Base-by-base conservation (phyloP, 768 basidiomycete species). In the Boletus barrowsii region DNA sequence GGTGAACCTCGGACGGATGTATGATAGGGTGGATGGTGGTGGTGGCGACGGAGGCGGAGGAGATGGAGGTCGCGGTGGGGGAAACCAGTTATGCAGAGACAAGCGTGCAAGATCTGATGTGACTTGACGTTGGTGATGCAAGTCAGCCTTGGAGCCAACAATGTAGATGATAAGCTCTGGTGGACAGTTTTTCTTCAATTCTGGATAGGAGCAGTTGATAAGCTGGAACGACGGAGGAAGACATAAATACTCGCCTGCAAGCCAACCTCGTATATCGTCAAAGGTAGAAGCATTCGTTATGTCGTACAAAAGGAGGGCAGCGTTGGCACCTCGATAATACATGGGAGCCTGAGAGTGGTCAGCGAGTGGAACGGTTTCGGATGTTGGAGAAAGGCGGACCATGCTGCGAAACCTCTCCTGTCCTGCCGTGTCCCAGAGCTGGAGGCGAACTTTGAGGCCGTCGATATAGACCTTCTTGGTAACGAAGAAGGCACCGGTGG, bases 251-350 rank as follows among this genome's bases (percentile, higher is more conserved):
- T 56, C 62, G 85, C 93, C 93, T 77, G 91, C 87, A 48, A 91
- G 80, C 94, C 94, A 98, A 59, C 90, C 88, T 61, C 87, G 83
- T 63, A 97, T 83, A 70, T 95, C 94, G 57, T 92, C 85, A 76
- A 98, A 93, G 26, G 89, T 88, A 53, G 86, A 78, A 55, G 82
- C 81, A 73, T 91, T 92, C 66, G 95, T 95, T 62, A 96, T 92
- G 79, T 98, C 94, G 75, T 98, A 98, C 69, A 96, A 80, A 62
- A 97, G 79, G 58, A 98, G 81, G 36, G 94, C 94, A 60, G 93
- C 94, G 68, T 95, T 90, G 65, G 94, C 91, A 69, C 93, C 93
- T 74, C 93, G 86, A 80, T 95, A 95, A 77, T 95, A 96, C 87
- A 96, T 93, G 62, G 91, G 92, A 63, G 93, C 93, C 92, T 92